Conservation (phyloP, 2,329 filamentous ascomycete genomes). For the Graphiopsis chlorocephala region DNA sequence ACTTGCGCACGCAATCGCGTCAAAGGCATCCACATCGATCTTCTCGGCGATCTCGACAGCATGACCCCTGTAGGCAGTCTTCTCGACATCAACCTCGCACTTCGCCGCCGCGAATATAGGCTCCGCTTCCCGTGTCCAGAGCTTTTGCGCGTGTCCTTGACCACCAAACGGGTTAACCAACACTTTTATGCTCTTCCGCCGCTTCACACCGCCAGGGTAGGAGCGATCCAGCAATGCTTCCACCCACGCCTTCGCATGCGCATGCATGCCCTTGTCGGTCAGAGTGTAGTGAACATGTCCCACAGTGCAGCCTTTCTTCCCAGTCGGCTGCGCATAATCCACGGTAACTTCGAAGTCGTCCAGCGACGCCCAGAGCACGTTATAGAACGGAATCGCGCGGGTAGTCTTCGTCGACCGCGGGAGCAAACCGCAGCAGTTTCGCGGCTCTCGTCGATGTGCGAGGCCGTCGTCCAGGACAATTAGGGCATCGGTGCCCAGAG, state of each 20-base stretch:
- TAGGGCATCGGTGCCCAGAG: constrained; percentile 59
- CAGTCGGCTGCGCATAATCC: constrained; percentile 65
- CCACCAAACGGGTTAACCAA: constrained; percentile 90
- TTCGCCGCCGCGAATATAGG: constrained; percentile 80
- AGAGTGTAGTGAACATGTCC: constrained; percentile 62
- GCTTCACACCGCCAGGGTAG: constrained; percentile 63
- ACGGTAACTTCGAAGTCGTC: constrained; percentile 62
- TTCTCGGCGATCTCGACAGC: constrained; percentile 72
- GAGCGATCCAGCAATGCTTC: constrained; percentile 64
- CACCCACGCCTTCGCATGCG: constrained; percentile 60
- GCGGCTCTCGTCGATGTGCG: constrained; percentile 44
- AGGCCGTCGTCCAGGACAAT: constrained; percentile 60
- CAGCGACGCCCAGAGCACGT: constrained; percentile 78
- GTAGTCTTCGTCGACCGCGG: constrained; percentile 47
- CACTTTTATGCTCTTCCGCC: constrained; percentile 76
- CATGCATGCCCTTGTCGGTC: constrained; percentile 47
- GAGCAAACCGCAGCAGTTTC: constrained; percentile 57
- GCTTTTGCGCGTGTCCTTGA: constrained; percentile 69
- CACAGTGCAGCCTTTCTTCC: constrained; percentile 55
- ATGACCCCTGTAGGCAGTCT: constrained; percentile 70
- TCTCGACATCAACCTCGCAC: constrained; percentile 71
- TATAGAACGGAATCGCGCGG: constrained; percentile 70
- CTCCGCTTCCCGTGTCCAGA: constrained; percentile 72
- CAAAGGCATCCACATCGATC: constrained; percentile 75
- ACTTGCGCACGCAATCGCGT: constrained; percentile 84